Percentiles rank a stretch among this genome's conserved stretches.
phyloP scores from a whole-genome alignment of 225 moss, liverwort and hornwort species.

The Sphagnum contortum region DNA sequence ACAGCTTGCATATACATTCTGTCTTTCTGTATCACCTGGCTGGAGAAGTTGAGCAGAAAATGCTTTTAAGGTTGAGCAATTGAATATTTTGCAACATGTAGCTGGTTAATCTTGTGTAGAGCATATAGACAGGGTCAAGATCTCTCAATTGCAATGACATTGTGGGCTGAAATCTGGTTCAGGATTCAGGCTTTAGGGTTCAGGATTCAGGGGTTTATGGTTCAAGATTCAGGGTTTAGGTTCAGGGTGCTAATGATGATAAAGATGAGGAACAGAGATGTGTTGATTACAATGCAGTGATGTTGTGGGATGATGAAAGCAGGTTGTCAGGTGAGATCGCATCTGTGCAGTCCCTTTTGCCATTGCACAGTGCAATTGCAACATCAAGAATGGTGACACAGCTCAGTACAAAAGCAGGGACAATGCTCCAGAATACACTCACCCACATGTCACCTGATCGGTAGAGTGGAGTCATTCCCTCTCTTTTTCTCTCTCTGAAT shows the following conservation, averaged over 20 bases:
- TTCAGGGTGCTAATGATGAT: too few relatives aligned
- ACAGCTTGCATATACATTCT: too few relatives aligned
- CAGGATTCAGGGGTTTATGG: too few relatives aligned
- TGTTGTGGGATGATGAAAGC: slow-evolving; percentile 5
- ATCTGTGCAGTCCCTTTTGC: slow-evolving; percentile 65
- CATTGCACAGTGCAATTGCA: slow-evolving; percentile 72
- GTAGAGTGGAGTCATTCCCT: slow-evolving; percentile 35
- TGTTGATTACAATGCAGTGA: background rate
- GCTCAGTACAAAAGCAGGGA: slow-evolving; percentile 70
- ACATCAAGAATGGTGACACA: slow-evolving; percentile 73
- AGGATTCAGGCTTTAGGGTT: too few relatives aligned
- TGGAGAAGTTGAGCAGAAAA: too few relatives aligned
- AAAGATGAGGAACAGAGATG: background rate
- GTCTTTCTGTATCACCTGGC: too few relatives aligned
- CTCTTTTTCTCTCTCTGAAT: background rate
- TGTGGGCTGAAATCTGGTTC: background rate
- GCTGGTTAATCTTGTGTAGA: background rate
- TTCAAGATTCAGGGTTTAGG: too few relatives aligned
- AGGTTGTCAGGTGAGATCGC: slow-evolving; percentile 83
- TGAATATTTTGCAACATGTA: background rate
- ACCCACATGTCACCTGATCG: slow-evolving; percentile 79
- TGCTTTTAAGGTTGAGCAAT: background rate
- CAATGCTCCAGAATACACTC: slow-evolving; percentile 85
- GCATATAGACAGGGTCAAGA: background rate
- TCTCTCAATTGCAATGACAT: background rate